Percentiles rank a stretch among this genome's conserved stretches.
phyloP scores from a whole-genome alignment of 768 basidiomycete species.

The Mycena haematopus region DNA sequence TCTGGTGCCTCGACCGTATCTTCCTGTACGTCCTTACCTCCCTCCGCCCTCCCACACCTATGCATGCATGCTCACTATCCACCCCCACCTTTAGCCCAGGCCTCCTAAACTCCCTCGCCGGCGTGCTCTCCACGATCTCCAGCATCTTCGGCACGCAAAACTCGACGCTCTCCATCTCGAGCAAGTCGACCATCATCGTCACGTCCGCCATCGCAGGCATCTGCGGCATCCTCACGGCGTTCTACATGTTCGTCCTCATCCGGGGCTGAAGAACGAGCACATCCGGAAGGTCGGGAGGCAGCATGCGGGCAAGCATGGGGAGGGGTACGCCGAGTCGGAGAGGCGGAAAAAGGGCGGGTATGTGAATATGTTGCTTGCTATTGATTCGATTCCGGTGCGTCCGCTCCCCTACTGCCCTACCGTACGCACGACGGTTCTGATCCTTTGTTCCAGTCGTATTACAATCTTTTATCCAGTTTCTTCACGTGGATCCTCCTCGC shows the following conservation, averaged over 20 bases:
- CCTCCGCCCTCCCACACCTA: background rate
- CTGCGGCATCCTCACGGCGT: conserved; percentile 47
- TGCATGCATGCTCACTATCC: no score
- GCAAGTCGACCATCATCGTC: conserved; percentile 55
- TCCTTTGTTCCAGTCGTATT: no score
- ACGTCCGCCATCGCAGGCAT: conserved; percentile 47
- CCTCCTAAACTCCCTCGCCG: conserved; percentile 60
- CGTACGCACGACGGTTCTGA: no score
- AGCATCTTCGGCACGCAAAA: conserved; percentile 58
- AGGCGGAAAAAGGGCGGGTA: no score
- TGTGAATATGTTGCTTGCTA: no score
- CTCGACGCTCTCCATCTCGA: conserved; percentile 49
- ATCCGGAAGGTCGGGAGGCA: conserved; percentile 47
- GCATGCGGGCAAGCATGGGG: conserved; percentile 48
- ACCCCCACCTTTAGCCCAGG: conserved; percentile 60
- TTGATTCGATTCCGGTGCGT: no score
- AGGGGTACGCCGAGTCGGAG: background rate
- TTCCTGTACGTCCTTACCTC: conserved; percentile 51
- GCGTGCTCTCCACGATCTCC: conserved; percentile 60
- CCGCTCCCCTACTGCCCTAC: no score
- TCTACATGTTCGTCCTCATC: conserved; percentile 54
- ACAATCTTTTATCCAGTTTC: conserved; percentile 36
- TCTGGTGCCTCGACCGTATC: conserved; percentile 63
- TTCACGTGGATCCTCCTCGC: conserved; percentile 70
- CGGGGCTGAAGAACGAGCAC: conserved; percentile 51